Evolutionary conservation across 371 early-diverging fungal species (phyloP), one percentile per base, ranked within the genome.

Genomic region (Massospora cicadina): DNA sequence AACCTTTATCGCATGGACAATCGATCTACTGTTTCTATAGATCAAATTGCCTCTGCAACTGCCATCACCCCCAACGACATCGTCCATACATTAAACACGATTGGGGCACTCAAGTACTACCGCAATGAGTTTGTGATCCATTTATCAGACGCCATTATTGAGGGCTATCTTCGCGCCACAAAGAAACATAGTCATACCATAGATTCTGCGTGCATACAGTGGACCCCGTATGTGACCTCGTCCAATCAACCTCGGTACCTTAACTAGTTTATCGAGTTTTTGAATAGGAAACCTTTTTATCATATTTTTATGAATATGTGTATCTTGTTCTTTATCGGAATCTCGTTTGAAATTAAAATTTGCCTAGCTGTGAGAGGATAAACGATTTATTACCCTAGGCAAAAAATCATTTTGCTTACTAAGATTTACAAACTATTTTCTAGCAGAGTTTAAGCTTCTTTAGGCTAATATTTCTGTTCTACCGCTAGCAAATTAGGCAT

Each of bases 61-160:
- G 81, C 86, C 24, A 91, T 99, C 69, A 91, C 97, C 0, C 74
- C 83, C 1, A 89, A 91, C 66, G 99, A 99, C 75, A 90, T 98
- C 57, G 71, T 98, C 62, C 90, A 93, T 66, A 98, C 99, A 1
- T 74, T 99, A 3, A 86, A 88, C 68, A 82, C 83, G 61, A 77
- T 98, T 70, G 93, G 92, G 62, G 85, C 98, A 57, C 79, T 99
- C 64, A 87, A 89, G 71, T 95, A 95, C 69, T 93, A 94, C 69
- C 86, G 90, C 64, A 95, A 95, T 29, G 89, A 90, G 71, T 91
- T 89, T 72, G 85, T 94, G 56, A 87, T 98, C 60, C 89, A 86
- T 66, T 67, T 99, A 58, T 85, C 85, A 68, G 91, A 98, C 60
- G 86, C 88, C 61, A 84, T 89, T n/a, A 72, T 95, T 28, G 86